Evolutionary conservation across 768 basidiomycete species (phyloP).

Genomic region (Termitomyces sp.): DNA sequence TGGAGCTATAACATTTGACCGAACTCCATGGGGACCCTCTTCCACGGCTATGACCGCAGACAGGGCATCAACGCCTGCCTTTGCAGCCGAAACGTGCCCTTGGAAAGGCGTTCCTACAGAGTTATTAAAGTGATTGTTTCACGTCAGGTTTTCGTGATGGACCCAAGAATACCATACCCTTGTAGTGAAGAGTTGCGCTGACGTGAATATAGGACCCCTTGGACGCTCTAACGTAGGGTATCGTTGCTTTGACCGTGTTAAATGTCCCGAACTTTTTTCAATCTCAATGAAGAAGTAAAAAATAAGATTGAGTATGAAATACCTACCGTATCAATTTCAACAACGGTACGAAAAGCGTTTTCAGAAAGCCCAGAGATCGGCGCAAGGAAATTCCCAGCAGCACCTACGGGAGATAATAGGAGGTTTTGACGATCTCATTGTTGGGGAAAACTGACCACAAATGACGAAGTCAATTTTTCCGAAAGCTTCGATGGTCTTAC

Average conservation of each 20-base stretch:
- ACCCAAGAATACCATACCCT: slow-evolving; percentile 38
- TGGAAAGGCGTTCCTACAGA: slow-evolving; percentile 71
- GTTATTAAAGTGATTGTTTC: neutral
- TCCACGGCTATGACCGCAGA: slow-evolving; percentile 85
- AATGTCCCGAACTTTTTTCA: slow-evolving; percentile 73
- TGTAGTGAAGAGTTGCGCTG: slow-evolving; percentile 84
- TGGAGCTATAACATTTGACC: slow-evolving; percentile 83
- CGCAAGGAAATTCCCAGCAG: slow-evolving; percentile 94
- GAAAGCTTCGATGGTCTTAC: slow-evolving; percentile 66
- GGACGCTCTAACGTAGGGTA: slow-evolving; percentile 62
- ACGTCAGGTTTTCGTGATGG: neutral
- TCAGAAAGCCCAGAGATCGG: slow-evolving; percentile 80
- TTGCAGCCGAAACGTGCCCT: slow-evolving; percentile 91
- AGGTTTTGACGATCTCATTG: neutral
- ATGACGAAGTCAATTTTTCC: slow-evolving; percentile 94
- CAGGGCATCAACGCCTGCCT: slow-evolving; percentile 89
- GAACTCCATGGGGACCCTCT: slow-evolving; percentile 91
- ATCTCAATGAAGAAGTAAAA: neutral
- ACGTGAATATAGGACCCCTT: slow-evolving; percentile 87
- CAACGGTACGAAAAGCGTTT: slow-evolving; percentile 88
- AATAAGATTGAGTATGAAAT: neutral
- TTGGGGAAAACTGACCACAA: slow-evolving; percentile 52
- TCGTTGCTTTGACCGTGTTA: slow-evolving; percentile 91
- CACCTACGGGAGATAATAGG: slow-evolving; percentile 42
- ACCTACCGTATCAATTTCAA: slow-evolving; percentile 88